Evolutionary conservation across 2,329 filamentous ascomycete genomes (phyloP), one percentile per base, ranked within the genome.

Genomic region (Ophiostoma sp.): DNA sequence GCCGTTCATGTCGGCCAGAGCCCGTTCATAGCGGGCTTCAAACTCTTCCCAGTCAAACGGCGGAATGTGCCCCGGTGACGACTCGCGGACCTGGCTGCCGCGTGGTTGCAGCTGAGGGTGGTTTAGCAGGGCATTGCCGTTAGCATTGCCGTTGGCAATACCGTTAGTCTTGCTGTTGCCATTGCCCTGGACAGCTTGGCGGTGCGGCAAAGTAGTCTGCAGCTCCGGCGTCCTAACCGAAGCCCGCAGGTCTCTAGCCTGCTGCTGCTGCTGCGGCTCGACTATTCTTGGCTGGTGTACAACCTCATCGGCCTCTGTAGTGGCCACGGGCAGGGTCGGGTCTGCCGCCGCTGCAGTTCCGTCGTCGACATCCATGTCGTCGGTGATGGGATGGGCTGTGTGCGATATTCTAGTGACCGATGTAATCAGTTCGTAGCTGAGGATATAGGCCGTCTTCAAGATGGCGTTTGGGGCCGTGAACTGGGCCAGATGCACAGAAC

Each of bases 31-130:
- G 60, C 87, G 86, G 1, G 81, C 77, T 78, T 93, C 85, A 41
- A 97, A 89, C n/a, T 89, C 85, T 2, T 89, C 82, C 93, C 93
- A 97, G 79, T 94, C 87, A 76, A 91, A 93, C 0, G 76, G 80
- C 69, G 65, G 81, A 79, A 72, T 92, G 80, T 68, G 79, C 23
- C 83, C 83, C 0, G 85, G 83, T 1, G 62, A 65, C 20, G 62
- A 39, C 33, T 68, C 68, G 6, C 41, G 66, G 7, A 54, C 57
- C 33, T 69, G 70, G 39, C 68, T 69, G 39, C 27, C 70, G 36
- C 65, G 64, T 15, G 31, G 68, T 39, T 36, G 68, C 27, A 62
- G 67, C 8, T 65, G 69, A 5, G 48, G 68, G 33, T 57, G 70
- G 23, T 52, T 65, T 3, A 36, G 60, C 27, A 67, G 68, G 17